Base-by-base conservation (phyloP, 2,329 filamentous ascomycete genomes). In the Tolypocladium tropicale region DNA sequence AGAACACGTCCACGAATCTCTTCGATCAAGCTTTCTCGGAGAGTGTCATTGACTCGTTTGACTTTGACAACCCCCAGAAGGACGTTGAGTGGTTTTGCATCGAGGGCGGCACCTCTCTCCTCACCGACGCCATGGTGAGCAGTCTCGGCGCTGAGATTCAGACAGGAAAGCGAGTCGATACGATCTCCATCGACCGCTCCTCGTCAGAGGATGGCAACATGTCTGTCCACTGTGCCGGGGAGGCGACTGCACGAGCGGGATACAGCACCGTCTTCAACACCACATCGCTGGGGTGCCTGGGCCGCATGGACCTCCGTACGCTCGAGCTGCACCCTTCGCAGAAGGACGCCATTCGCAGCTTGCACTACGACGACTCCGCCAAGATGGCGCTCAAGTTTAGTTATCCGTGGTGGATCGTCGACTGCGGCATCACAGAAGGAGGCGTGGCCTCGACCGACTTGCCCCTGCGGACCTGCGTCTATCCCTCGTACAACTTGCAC, bases 121-220 rank as follows among this genome's bases (percentile, higher is more conserved):
- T 43, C 34, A 30, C 52, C 9, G 52, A 53, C 18, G 18, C 89
- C 1, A 83, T 81, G 65, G 84, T 7, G 23, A 23, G 43, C 14
- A 25, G 43, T 4, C 43, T 46, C 23, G 28, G 14, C 3, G 2
- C 23, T 25, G 18, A 10, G 14, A 14, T 46, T 3, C 43, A 46
- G 14, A 46, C 23, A 18, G 43, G 43, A 28, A 46, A 46, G 43
- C 43, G 43, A 46, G 43, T 46, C 14, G 43, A 46, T 25, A 28
- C 43, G 0, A 46, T 46, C 6, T 46, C 43, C 43, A 46, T 46
- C 43, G 43, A 46, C 43, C 43, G 43, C 43, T 7, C 1, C 23
- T 46, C 43, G 2, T 6, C 7, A 6, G 5, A 46, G 43, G 43
- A 46, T 14, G 43, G 43, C 14, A 46, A 46, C 23, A 28, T 46